Evolutionary conservation across 805 yeast genomes (phyloP), one percentile per base, ranked within the genome.

Genomic region (Ogataea pilisensis): DNA sequence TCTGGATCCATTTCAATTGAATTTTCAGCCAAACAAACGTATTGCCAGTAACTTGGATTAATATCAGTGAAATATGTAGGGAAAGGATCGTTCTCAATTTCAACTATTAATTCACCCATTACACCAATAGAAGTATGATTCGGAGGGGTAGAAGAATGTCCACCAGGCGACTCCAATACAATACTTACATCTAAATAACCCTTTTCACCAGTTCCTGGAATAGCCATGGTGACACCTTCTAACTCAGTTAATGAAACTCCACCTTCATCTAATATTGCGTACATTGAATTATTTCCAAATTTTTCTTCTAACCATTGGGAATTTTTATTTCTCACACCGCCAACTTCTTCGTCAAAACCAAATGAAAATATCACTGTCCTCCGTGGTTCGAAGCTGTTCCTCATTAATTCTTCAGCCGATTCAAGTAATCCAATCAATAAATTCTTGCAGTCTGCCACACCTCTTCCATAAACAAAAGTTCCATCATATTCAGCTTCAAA

Each of bases 101-200:
- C 53, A 18, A 53, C 60, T 16, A 72, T 60, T 42, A 74, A 56
- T 42, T 66, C 64, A 3, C 75, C 63, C 54, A 72, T 56, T 3
- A 72, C 60, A 0, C 79, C 78, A 49, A 73, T 73, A 1, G 70
- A 55, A 0, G 78, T 72, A 50, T 72, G 75, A 17, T 63, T 57
- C 14, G 75, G 76, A 4, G 79, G 78, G 16, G 72, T 57, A 0
- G 75, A 68, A 0, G 77, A 71, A 52, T 73, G 79, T 0, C 78
- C 78, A 19, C 78, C 79, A 5, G 72, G 73, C 6, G 74, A 66
- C 34, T 50, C 63, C 28, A 73, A 52, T 18, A 63, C 66, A 31
- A 73, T 60, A n/a, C 55, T 45, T 2, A 72, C 52, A 50, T 73
- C 64, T 30, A 71, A 43, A 41, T 67, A 63, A 0, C 79, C 79